Base-by-base conservation (phyloP, 2,329 filamentous ascomycete species). In the Colletotrichum chlorophyti region DNA sequence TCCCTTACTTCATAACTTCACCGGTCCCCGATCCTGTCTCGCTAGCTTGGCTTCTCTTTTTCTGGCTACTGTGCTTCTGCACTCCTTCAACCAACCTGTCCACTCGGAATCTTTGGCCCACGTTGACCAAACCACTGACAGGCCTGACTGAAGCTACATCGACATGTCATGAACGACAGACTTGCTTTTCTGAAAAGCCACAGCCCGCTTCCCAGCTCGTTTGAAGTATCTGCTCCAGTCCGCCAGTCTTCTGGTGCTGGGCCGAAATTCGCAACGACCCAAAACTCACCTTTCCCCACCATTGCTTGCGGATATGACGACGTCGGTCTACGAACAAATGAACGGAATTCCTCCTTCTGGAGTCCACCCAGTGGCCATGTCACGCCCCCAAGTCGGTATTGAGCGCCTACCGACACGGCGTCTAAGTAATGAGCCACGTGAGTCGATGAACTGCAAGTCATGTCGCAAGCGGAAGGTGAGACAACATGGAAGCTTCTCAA, bases 361-460 rank as follows among this genome's bases (percentile, higher is more conserved):
- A 61, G 72, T 76, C 47, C 79, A 79, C 60, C 77, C 79, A 26
- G 73, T 81, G 60, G 74, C 77, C 70, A 89, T 91, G 82, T 85
- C 89, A 63, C 84, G 91, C 68, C 89, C 89, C 24, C 89, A 91
- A 77, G 88, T 93, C 68, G 89, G 90, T 71, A 94, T 94, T 72
- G 89, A 93, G 75, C 86, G 91, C 61, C 78, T 94, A 64, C 89
- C 90, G 23, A 82, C 87, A 52, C 86, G 89, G 63, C 86, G 89
- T 37, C 79, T 86, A 74, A 87, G 83, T 73, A 89, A 85, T 67
- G 90, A 95, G 72, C 91, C 90, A 35, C 87, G 90, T 68, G 92
- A 96, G 79, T 91, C 90, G 29, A 96, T 96, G 92, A 96, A 96
- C 74, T 96, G 92, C 85, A 96, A 96, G 75, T 95, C 91, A 54